Conservation (phyloP, 345 rosid genomes). For the Crucihimalaya himalaica region DNA sequence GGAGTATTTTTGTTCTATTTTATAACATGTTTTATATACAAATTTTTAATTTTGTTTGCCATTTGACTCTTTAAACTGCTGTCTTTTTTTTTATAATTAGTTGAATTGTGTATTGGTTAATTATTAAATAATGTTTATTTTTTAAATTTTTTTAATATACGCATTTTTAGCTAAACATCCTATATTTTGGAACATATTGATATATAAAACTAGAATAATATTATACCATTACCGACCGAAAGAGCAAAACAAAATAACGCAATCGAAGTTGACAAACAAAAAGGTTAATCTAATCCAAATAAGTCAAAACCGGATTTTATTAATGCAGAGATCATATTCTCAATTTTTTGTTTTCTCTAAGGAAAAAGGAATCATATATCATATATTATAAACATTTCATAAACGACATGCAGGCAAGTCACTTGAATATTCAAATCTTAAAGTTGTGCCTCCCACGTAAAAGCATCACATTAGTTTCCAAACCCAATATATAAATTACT, state of each 20-base stretch:
- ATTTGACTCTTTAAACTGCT: too few relatives aligned
- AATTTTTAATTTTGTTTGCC: too few relatives aligned
- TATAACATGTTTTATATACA: too few relatives aligned
- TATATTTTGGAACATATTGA: too few relatives aligned
- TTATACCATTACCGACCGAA: slow-evolving; percentile 27
- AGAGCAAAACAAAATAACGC: neutral
- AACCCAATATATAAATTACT: slow-evolving; percentile 31
- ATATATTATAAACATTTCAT: neutral
- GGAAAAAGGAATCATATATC: neutral
- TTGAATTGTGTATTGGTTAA: too few relatives aligned
- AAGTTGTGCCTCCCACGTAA: slow-evolving; percentile 42
- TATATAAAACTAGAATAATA: neutral
- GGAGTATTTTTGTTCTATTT: too few relatives aligned
- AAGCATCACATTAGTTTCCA: slow-evolving; percentile 14
- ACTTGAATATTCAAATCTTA: slow-evolving; percentile 7
- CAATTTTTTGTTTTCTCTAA: neutral
- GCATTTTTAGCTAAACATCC: too few relatives aligned
- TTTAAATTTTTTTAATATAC: too few relatives aligned
- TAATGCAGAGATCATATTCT: slow-evolving; percentile 2
- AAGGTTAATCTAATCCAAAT: neutral
- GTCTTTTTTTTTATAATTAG: too few relatives aligned
- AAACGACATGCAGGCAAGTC: slow-evolving; percentile 41
- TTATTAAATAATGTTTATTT: too few relatives aligned
- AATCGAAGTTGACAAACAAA: slow-evolving; percentile 9
- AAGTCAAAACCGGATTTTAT: slow-evolving; percentile 5